These are phyloP conservation scores for Termitomyces sp. DNA, from an alignment of 768 basidiomycete species.

Conservation along the genomic window DNA sequence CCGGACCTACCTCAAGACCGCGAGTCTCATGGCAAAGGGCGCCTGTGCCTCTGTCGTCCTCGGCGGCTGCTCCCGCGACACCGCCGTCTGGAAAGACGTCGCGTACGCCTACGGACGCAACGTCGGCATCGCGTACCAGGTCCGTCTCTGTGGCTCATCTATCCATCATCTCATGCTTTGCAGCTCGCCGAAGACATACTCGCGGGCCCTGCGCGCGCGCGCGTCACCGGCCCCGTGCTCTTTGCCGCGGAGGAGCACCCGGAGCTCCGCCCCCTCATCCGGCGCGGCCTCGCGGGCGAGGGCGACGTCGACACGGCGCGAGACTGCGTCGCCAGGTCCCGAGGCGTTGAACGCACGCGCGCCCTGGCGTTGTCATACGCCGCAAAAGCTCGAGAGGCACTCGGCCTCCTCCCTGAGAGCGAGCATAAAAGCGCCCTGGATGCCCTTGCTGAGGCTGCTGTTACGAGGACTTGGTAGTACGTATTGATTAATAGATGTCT, in stretches of 20 bases:
- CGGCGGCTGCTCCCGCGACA: conserved; percentile 63
- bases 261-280: conserved; percentile 70
- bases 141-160: too few relatives aligned
- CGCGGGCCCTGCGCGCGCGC: conserved; percentile 21
- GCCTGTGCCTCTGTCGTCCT: conserved; percentile 83
- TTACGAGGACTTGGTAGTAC: too few relatives aligned
- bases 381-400: conserved; percentile 64
- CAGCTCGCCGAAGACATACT: conserved; percentile 85
- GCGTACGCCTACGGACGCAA: conserved; percentile 91
- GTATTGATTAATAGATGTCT: too few relatives aligned
- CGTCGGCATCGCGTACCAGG: conserved; percentile 72
- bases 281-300: conserved; percentile 65
- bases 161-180: conserved; percentile 30
- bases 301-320: conserved; percentile 72
- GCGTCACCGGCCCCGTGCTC: conserved; percentile 75
- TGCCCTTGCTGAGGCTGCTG: conserved; percentile 61
- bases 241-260: conserved; percentile 86
- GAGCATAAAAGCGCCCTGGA: conserved; percentile 76
- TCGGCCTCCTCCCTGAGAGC: conserved; percentile 71
- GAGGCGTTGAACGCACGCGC: conserved; percentile 70
- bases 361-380: conserved; percentile 74
- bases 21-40: conserved; percentile 86
- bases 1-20: conserved; percentile 76
- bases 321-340: conserved; percentile 60
- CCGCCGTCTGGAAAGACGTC: conserved; percentile 82